Evolutionary conservation across 1,139 yeast species (phyloP).

Genomic region (Candida frijolesensis): DNA sequence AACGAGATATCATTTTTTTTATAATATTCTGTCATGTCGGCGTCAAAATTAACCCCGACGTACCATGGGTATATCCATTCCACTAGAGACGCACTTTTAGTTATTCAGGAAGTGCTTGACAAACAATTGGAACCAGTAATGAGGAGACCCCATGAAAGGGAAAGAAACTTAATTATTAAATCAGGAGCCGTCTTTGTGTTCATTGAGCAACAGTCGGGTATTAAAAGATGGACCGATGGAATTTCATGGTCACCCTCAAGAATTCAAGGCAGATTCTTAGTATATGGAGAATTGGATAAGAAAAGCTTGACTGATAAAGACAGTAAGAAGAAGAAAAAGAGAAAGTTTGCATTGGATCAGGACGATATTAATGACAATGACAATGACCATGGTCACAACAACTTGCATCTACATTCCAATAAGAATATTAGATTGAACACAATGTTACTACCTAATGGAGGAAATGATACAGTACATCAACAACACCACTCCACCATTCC

Average conservation of each 20-base stretch:
- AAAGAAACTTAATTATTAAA: constrained; percentile 62
- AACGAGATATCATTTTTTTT: neutral
- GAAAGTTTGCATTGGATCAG: constrained; percentile 21
- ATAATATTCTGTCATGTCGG: constrained; percentile 20
- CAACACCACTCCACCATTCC: constrained; percentile 2
- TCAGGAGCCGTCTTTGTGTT: constrained; percentile 87
- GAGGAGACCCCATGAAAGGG: constrained; percentile 82
- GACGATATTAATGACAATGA: constrained; percentile 12
- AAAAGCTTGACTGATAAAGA: constrained; percentile 41
- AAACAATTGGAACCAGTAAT: constrained; percentile 65
- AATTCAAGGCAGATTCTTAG: constrained; percentile 78
- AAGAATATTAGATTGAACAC: neutral
- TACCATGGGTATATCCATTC: constrained; percentile 78
- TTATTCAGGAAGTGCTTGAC: constrained; percentile 77
- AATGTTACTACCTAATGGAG: neutral
- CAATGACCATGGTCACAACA: too few relatives aligned
- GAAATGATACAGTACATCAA: neutral
- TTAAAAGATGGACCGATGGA: constrained; percentile 94
- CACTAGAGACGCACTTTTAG: constrained; percentile 78
- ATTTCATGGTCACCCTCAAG: constrained; percentile 91
- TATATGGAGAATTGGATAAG: constrained; percentile 77
- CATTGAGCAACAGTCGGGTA: constrained; percentile 79
- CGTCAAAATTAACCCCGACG: constrained; percentile 52
- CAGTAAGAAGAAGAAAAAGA: constrained; percentile 32
- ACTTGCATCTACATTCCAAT: neutral